phyloP scores from a whole-genome alignment of 2,329 filamentous ascomycete genomes.

The Paramyrothecium sp. region DNA sequence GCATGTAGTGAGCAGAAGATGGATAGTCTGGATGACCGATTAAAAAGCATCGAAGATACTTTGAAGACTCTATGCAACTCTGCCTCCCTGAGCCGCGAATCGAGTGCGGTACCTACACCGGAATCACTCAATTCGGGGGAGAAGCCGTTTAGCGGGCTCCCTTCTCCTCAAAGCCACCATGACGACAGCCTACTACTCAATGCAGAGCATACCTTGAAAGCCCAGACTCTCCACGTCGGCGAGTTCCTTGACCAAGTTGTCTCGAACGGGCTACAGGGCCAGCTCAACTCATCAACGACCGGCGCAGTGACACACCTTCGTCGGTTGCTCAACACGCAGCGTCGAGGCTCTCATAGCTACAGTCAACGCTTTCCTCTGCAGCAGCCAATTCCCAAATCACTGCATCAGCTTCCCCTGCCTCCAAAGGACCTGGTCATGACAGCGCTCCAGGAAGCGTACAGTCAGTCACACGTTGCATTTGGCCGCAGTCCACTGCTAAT shows the following conservation, averaged over 20 bases:
- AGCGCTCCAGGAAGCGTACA: slow-evolving; percentile 46
- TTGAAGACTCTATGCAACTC: neutral
- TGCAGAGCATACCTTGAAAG: neutral
- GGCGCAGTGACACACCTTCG: neutral
- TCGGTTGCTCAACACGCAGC: neutral
- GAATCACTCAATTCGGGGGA: neutral
- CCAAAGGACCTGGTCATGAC: slow-evolving; percentile 49
- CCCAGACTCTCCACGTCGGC: neutral
- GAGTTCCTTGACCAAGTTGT: neutral
- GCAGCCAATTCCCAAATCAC: slow-evolving; percentile 39
- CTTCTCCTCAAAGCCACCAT: neutral
- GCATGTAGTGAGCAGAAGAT: neutral
- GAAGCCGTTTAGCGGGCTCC: neutral
- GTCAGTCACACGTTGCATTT: slow-evolving; percentile 21
- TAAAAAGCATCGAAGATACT: neutral
- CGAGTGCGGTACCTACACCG: neutral
- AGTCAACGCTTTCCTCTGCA: slow-evolving; percentile 45
- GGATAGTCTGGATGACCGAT: neutral
- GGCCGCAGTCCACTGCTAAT: neutral
- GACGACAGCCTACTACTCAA: neutral
- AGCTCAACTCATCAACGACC: neutral
- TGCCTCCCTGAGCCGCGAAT: neutral
- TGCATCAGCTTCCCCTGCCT: slow-evolving; percentile 54
- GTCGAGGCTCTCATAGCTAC: slow-evolving; percentile 19
- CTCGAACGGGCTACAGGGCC: neutral